Conservation (phyloP, 345 rosid genomes). For the Viola odorata region DNA sequence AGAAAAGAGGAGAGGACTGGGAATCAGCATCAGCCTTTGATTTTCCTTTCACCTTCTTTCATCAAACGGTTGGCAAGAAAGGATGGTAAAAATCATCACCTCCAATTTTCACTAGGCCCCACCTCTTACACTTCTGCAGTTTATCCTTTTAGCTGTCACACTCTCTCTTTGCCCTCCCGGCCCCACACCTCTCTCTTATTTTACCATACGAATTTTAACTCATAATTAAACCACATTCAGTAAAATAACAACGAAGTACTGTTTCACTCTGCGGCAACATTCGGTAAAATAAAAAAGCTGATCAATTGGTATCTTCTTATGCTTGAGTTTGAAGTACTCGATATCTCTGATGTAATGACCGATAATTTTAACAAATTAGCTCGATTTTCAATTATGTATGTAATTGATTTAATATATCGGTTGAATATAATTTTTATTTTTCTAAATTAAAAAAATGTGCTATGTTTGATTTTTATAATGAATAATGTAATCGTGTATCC, state of each 20-base stretch:
- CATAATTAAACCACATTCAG: not conserved
- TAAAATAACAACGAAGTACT: too few species aligned
- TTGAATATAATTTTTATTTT: too few species aligned
- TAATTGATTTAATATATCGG: too few species aligned
- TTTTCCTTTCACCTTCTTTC: not conserved
- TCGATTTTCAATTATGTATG: too few species aligned
- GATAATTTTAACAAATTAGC: too few species aligned
- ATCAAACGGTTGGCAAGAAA: not conserved
- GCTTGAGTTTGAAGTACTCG: too few species aligned
- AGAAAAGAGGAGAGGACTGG: not conserved
- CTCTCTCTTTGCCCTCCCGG: constrained; percentile 1
- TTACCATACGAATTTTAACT: not conserved
- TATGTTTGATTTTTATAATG: too few species aligned
- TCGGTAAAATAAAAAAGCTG: not conserved
- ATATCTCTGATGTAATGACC: too few species aligned
- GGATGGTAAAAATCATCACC: not conserved
- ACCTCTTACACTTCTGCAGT: not conserved
- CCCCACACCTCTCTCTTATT: not conserved
- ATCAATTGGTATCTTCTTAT: not conserved
- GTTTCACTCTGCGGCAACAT: not conserved
- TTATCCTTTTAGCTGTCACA: not conserved
- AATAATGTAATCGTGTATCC: too few species aligned
- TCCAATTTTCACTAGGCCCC: not conserved
- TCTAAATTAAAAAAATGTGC: too few species aligned
- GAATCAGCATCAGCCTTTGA: not conserved